These are phyloP conservation scores for Diplogelasinospora grovesii DNA, from an alignment of 495 filamentous ascomycete genomes.

Conservation along the genomic window DNA sequence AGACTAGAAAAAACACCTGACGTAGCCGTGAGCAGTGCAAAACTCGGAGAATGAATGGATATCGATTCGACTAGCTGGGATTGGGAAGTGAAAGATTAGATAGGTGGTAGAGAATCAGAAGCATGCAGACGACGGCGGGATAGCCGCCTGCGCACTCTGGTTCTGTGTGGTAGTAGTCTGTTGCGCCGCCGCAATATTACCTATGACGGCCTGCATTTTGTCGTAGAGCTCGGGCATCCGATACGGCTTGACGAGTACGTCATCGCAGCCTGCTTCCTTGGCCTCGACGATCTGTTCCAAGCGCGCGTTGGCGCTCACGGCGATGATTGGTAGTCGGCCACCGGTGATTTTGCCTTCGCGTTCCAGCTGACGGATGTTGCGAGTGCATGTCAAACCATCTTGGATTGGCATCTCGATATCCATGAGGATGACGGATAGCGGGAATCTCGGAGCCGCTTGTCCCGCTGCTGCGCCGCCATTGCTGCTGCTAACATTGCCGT, in stretches of 20 bases:
- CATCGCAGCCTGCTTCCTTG: constrained; percentile 51
- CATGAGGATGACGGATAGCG: constrained; percentile 56
- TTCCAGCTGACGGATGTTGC: constrained; percentile 59
- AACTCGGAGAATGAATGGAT: too few relatives aligned
- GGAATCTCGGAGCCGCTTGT: constrained; percentile 14
- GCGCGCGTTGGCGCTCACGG: constrained; percentile 70
- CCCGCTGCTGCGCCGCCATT: too few relatives aligned
- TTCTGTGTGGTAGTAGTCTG: too few relatives aligned
- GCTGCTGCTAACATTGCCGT: constrained; percentile 1
- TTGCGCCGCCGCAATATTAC: constrained; percentile 34
- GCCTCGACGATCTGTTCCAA: constrained; percentile 60
- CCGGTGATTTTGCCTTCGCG: constrained; percentile 36
- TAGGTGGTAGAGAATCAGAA: constrained; percentile 21
- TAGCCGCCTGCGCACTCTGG: not conserved
- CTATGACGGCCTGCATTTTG: constrained; percentile 47
- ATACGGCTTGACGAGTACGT: constrained; percentile 41
- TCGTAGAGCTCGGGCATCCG: constrained; percentile 40
- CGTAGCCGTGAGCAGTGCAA: too few relatives aligned
- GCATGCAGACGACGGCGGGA: not conserved
- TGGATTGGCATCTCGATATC: constrained; percentile 84
- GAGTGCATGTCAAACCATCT: constrained; percentile 66
- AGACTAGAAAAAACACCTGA: too few relatives aligned
- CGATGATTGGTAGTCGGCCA: constrained; percentile 64
- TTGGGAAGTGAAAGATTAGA: too few relatives aligned
- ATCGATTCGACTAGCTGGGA: too few relatives aligned